Evolutionary conservation across 441 rosid genomes (phyloP), one percentile per base, ranked within the genome.

Genomic region (Adansonia grandidieri): DNA sequence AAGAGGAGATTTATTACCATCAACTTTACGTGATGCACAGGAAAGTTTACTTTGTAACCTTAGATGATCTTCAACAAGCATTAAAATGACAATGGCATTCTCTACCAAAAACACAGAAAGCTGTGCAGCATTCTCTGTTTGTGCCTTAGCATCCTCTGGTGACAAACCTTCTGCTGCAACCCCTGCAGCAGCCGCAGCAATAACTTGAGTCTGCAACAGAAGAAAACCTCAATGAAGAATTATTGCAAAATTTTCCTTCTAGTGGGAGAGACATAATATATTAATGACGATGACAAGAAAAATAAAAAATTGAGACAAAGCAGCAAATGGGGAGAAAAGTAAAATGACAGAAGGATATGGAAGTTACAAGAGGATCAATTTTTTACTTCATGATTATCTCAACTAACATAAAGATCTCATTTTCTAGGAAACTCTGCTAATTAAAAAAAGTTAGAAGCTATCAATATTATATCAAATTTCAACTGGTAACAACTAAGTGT

Each of bases 161-260:
- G 99, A 83, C 80, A 97, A 86, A 80, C 99, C 98, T 86, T 89
- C 99, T 54, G 99, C 99, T 51, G 99, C 99, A 81, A 97, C 99
- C 82, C 99, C 99, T 89, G 99, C 99, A 85, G 99, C 97, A 28
- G 98, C 98, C 20, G 99, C 97, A 65, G 99, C 99, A 90, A 97
- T 97, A 84, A 97, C 97, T 88, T 97, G 98, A 85, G 99, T 97
- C 99, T 97, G 96, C 89, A 71, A 62, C 78, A 84, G 82, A 80
- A 83, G 69, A 86, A 78, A 78, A 56, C 60, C 67, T 78, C 71
- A 57, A 79, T 78, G 77, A 85, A 66, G 74, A 70, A 82, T 76
- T 56, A 82, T 63, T 56, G 77, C 63, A 80, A 37, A 53, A 24
- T 60, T 68, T 65, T 73, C 53, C 64, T 64, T 56, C 71, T 37